Conservation (phyloP, 1,284 basidiomycete genomes). For the Moesziomyces aphidis region DNA sequence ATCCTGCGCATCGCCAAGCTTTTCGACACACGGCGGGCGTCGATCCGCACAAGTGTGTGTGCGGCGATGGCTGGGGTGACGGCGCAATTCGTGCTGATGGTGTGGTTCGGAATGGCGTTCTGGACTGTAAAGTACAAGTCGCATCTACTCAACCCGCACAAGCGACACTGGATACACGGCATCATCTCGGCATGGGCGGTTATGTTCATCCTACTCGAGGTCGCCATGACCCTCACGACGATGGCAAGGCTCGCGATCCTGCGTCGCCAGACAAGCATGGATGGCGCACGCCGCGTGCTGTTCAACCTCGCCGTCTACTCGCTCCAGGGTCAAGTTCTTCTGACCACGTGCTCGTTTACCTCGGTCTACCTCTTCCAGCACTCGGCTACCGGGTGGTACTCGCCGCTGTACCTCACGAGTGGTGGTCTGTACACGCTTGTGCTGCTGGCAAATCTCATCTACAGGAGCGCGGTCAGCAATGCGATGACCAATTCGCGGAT, state of each 20-base stretch:
- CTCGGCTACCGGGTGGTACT: conserved; percentile 21
- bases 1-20: conserved; percentile 25
- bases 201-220: conserved; percentile 23
- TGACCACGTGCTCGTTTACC: conserved; percentile 14
- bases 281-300: conserved; percentile 13
- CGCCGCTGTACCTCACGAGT: conserved; percentile 17
- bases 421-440: conserved; percentile 31
- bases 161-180: conserved; percentile 4
- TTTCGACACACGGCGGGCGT: conserved; percentile 4
- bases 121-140: conserved; percentile 13
- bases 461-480: conserved; percentile 7
- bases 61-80: not conserved
- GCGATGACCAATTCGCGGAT: conserved; percentile 4
- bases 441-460: conserved; percentile 28
- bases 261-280: conserved; percentile 14
- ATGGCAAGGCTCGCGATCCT: conserved; percentile 15
- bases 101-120: conserved; percentile 23
- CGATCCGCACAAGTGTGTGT: not conserved
- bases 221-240: conserved; percentile 25
- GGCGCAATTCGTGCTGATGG: conserved; percentile 17
- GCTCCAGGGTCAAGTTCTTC: conserved; percentile 24
- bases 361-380: conserved; percentile 18
- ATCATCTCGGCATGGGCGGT: conserved; percentile 30
- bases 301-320: conserved; percentile 30
- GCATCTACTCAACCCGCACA: conserved; percentile 1